Conservation (phyloP, 2,329 filamentous ascomycete species). For the Coniochaeta pulveracea region DNA sequence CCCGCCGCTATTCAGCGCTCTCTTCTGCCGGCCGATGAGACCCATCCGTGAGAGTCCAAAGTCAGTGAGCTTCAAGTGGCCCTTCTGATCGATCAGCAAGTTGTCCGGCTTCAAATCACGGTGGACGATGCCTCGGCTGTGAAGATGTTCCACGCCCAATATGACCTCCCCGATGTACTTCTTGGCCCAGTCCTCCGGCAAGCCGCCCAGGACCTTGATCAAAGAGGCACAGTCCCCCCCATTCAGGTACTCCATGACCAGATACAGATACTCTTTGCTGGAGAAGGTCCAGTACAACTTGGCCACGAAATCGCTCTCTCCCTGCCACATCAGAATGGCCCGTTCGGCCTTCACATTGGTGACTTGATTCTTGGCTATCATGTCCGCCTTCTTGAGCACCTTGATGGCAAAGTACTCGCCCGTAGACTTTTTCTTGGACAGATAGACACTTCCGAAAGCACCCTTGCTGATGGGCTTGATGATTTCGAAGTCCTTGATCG, state of each 20-base stretch:
- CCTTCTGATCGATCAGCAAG: slow-evolving; percentile 89
- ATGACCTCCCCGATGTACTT: slow-evolving; percentile 96
- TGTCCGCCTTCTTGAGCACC: slow-evolving; percentile 97
- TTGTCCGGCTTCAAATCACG: slow-evolving; percentile 96
- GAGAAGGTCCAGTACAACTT: slow-evolving; percentile 99
- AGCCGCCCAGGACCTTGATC: slow-evolving; percentile 83
- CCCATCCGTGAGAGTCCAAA: slow-evolving; percentile 97
- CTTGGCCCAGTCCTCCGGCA: slow-evolving; percentile 96
- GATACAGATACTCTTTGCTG: slow-evolving; percentile 95
- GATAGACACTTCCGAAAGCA: slow-evolving; percentile 93
- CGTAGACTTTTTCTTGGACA: slow-evolving; percentile 97
- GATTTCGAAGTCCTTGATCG: slow-evolving; percentile 98
- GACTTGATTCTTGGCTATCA: slow-evolving; percentile 99
- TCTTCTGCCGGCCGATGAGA: slow-evolving; percentile 89
- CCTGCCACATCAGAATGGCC: slow-evolving; percentile 99
- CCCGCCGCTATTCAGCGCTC: slow-evolving; percentile 66
- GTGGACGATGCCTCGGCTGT: slow-evolving; percentile 90
- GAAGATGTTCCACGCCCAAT: slow-evolving; percentile 91
- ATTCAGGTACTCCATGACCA: slow-evolving; percentile 99
- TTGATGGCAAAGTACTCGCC: slow-evolving; percentile 99
- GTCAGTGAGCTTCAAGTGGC: slow-evolving; percentile 92
- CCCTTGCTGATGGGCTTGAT: slow-evolving; percentile 99
- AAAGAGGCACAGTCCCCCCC: slow-evolving; percentile 94
- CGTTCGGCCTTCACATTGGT: slow-evolving; percentile 98
- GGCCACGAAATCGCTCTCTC: slow-evolving; percentile 96